Conservation (phyloP, 2,329 filamentous ascomycete species). For the Trichoderma pleuroti region DNA sequence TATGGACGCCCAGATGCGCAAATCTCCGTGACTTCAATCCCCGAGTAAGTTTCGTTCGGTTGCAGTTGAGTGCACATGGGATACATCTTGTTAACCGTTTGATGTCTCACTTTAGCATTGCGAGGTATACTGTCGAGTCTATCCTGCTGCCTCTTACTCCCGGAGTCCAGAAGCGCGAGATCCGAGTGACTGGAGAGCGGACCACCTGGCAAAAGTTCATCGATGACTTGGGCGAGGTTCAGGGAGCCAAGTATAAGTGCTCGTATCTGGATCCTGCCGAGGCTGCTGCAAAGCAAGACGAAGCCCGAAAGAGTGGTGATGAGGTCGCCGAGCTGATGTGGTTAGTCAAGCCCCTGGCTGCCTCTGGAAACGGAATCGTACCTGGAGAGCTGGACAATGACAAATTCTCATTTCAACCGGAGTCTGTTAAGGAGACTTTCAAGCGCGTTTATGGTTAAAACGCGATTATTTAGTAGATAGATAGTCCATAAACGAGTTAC, state of each 20-base stretch:
- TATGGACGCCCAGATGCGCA: neutral
- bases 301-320: neutral
- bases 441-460: neutral
- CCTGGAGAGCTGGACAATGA: conserved; percentile 8
- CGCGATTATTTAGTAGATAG: neutral
- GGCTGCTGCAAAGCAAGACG: neutral
- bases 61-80: accelerated
- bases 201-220: neutral
- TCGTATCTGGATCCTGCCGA: neutral
- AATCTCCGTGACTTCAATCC: neutral
- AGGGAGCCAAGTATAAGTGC: neutral
- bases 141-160: neutral
- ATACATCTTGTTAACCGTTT: neutral
- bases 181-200: neutral
- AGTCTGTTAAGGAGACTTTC: neutral
- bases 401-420: neutral
- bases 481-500: neutral
- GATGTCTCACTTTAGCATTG: neutral
- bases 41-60: neutral
- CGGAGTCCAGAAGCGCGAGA: neutral
- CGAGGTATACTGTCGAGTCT: neutral
- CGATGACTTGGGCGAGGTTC: neutral
- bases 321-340: neutral
- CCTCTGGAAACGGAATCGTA: neutral
- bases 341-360: conserved; percentile 2